Evolutionary conservation across 495 filamentous ascomycete genomes (phyloP), one percentile per base, ranked within the genome.

Genomic region (Monascus purpureus): DNA sequence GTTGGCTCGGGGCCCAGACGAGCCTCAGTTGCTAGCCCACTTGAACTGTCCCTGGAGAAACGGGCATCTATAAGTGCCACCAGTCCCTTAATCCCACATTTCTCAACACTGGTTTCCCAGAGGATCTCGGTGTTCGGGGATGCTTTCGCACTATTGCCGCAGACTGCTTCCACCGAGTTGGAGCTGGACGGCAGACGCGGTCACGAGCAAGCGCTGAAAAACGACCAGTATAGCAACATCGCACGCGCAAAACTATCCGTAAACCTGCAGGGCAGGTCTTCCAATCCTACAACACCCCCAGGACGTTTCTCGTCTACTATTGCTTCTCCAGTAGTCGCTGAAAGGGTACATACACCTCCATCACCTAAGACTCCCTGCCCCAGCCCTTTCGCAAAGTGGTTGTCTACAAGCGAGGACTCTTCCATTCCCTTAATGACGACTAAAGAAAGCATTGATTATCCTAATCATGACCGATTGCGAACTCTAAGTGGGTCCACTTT

Each of bases 401-500:
- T 58, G 26, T 47, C 45, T 28, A 45, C 50, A 30, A 41, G 26
- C 20, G 30, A 32, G 4, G 32, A 23, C 32, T 13, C 38, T 37
- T 30, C 18, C 8, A 23, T 25, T 13, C 22, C 17, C 17, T 34
- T 19, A 4, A 33, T 12, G 28, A 43, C 18, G 18, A 39, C 17
- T 31, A 48, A 46, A 31, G 28, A 31, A 38, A 30, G 38, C 2
- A 38, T 42, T 13, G 49, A 49, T 13, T 38, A 41, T 15, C 41
- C 31, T 13, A 49, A 54, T 14, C 57, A 52, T 40, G 50, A 52
- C 22, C 52, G 53, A 37, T 46, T 51, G 23, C 61, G 57, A 24
- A 61, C 57, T 1, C 30, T 59, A 19, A 65, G 61, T 30, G 57
- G 58, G 11, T 57, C 55, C 8, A 63, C 61, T 3, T 33, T 59